Evolutionary conservation across 768 basidiomycete genomes (phyloP), one percentile per base, ranked within the genome.

Genomic region (Mycena venus): DNA sequence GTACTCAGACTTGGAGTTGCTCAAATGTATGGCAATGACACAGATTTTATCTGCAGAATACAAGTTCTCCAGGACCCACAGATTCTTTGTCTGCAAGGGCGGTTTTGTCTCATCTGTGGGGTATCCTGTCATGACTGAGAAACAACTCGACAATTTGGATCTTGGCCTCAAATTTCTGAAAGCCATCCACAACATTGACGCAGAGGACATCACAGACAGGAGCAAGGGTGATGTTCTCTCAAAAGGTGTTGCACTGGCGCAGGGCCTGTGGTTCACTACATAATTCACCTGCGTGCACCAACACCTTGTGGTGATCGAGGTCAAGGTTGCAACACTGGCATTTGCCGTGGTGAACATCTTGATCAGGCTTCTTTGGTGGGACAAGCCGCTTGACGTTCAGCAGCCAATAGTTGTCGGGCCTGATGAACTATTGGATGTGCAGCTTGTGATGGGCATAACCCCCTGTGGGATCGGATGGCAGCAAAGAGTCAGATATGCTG

Each of bases 331-430:
- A 8, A 87, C 86, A 2, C 34, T 85, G 25, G 84, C 81, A 0
- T 84, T 83, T 61, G 81, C 80, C 3, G 51, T 79, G 11, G 73
- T 85, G 29, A 85, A 82, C 40, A 72, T 80, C 11, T 68, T 79
- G 8, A 82, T 78, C 19, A 86, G 84, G 70, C 32, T 60, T 0
- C 58, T 84, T 4, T 86, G 86, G 86, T 86, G 83, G 85, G 42
- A 80, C 31, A 87, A 87, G 75, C 86, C 86, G 2, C 78, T 82
- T 15, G 81, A 84, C 63, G 82, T 86, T 0, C 74, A 72, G 14
- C 71, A 67, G 15, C 80, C 77, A 4, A 72, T 84, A 38, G 64
- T 67, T 4, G 27, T 78, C 23, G 72, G 42, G 12, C 23, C 59
- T 15, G 5, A 53, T 10, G 15, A 58, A 36, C 3, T 17, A n/a